These are phyloP conservation scores for Ceratocystiopsis minuta DNA, from an alignment of 2,329 filamentous ascomycete genomes.

Conservation along the genomic window DNA sequence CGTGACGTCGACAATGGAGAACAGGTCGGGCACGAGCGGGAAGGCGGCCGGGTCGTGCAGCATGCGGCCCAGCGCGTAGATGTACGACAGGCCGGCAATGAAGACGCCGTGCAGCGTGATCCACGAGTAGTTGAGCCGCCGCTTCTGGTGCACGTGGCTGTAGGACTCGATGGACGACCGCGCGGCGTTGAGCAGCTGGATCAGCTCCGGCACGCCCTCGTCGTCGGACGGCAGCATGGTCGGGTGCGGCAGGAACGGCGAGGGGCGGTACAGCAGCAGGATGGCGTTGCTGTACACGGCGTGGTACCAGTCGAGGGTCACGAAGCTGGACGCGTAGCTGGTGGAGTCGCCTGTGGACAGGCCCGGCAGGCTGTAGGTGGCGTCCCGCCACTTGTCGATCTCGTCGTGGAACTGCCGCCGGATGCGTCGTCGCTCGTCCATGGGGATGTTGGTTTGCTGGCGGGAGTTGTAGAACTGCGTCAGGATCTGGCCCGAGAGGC, in stretches of 20 bases:
- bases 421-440: neutral
- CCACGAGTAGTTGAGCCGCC: conserved; percentile 1
- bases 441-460: neutral
- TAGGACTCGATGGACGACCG: conserved; percentile 4
- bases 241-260: conserved; percentile 3
- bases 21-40: neutral
- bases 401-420: neutral
- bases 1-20: neutral
- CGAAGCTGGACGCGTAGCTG: conserved; percentile 1
- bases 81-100: neutral
- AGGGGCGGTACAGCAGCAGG: conserved; percentile 6
- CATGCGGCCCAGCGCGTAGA: conserved; percentile 1
- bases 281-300: conserved; percentile 6
- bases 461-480: conserved; percentile 1
- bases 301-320: conserved; percentile 2
- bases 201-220: conserved; percentile 2
- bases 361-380: neutral
- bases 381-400: neutral
- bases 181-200: neutral
- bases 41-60: neutral
- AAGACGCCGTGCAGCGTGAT: conserved; percentile 1
- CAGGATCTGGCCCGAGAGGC: conserved; percentile 1
- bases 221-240: neutral
- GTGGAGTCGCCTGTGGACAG: neutral
- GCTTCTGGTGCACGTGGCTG: conserved; percentile 1